phyloP scores from a whole-genome alignment of 257 asterid species.

The Hygrophila difformis region DNA sequence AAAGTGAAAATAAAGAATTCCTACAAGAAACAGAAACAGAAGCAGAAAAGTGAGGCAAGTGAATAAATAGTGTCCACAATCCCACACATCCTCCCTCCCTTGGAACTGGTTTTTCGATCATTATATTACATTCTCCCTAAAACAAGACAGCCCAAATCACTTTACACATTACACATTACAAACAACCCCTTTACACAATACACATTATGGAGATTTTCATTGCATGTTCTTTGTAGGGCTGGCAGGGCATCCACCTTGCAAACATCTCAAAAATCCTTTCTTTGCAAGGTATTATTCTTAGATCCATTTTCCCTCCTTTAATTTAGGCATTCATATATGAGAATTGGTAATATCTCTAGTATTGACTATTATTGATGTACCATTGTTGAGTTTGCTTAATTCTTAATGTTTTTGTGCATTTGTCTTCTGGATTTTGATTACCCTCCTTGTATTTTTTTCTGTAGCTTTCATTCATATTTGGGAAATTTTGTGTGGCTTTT shows the following conservation, averaged over 20 bases:
- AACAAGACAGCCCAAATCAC: not conserved
- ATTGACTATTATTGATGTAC: too few relatives aligned
- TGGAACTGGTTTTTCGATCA: slow-evolving; percentile 45
- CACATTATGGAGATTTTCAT: slow-evolving; percentile 18
- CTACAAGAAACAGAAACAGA: too few relatives aligned
- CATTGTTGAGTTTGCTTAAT: not conserved
- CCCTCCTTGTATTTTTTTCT: slow-evolving; percentile 7
- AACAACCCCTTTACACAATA: not conserved
- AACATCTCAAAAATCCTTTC: not conserved
- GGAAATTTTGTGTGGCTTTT: slow-evolving; percentile 7
- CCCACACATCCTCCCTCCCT: slow-evolving; percentile 25
- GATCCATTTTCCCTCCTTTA: too few relatives aligned
- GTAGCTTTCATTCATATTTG: slow-evolving; percentile 6
- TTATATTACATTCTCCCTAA: too few relatives aligned
- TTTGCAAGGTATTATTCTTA: too few relatives aligned
- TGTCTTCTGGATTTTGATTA: slow-evolving; percentile 2
- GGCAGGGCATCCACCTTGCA: slow-evolving; percentile 9
- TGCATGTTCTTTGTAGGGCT: slow-evolving; percentile 21
- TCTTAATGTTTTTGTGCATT: not conserved
- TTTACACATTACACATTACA: not conserved
- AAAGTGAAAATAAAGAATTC: too few relatives aligned
- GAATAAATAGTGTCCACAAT: too few relatives aligned
- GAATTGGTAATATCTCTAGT: too few relatives aligned
- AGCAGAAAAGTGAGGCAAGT: too few relatives aligned
- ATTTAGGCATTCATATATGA: too few relatives aligned